Evolutionary conservation across 1,284 basidiomycete species (phyloP).

Genomic region (Trichosporon ovoides): DNA sequence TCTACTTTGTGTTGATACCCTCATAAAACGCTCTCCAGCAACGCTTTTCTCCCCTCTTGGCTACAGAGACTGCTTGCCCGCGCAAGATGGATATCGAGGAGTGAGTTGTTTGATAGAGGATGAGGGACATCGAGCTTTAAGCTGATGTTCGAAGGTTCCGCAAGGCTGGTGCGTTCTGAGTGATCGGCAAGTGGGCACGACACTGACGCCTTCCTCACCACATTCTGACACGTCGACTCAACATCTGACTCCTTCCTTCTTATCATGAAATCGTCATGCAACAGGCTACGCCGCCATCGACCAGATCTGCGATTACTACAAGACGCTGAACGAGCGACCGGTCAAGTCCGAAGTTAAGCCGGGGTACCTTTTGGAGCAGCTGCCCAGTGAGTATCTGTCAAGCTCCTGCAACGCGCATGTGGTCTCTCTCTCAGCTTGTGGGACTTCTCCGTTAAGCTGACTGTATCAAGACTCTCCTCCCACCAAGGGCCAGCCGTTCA

Average conservation of each 20-base stretch:
- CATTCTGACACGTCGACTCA: too few relatives aligned
- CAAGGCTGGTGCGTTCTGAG: conserved; percentile 27
- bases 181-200: background rate
- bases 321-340: conserved; percentile 59
- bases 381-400: conserved; percentile 53
- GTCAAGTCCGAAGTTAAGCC: conserved; percentile 76
- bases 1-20: too few relatives aligned
- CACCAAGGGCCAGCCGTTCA: conserved; percentile 69
- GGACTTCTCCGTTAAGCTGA: background rate
- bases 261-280: too few relatives aligned
- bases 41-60: too few relatives aligned
- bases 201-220: background rate
- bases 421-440: background rate
- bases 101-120: conserved; percentile 18
- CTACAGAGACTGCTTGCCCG: too few relatives aligned
- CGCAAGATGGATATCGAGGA: conserved; percentile 39
- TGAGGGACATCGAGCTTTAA: background rate
- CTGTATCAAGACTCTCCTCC: conserved; percentile 58
- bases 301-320: conserved; percentile 86
- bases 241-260: background rate
- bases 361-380: conserved; percentile 60
- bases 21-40: background rate
- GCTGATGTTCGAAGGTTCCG: conserved; percentile 26
- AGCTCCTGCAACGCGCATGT: background rate
- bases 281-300: conserved; percentile 81